phyloP scores from a whole-genome alignment of 2,329 filamentous ascomycete species.

The Ambrosiella xylebori region DNA sequence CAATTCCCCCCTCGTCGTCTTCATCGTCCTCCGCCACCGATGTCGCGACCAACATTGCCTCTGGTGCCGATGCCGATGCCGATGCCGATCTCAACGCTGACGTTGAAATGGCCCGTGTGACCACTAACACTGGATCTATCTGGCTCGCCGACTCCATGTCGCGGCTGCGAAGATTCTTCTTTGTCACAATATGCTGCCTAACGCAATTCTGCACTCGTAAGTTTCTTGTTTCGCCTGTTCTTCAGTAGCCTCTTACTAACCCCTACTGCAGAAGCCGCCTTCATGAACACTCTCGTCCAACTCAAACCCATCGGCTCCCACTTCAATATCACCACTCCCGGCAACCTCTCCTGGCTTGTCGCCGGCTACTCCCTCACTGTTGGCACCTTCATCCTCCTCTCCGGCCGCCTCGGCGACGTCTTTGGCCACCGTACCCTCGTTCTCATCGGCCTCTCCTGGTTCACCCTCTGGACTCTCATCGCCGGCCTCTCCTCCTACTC shows the following conservation, averaged over 20 bases:
- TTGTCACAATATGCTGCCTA: constrained; percentile 28
- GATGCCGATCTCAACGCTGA: not conserved
- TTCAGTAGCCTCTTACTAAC: not conserved
- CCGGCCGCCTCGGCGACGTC: constrained; percentile 37
- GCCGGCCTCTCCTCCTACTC: constrained; percentile 27
- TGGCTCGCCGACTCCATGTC: constrained; percentile 12
- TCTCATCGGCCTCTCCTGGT: constrained; percentile 36
- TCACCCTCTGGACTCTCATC: constrained; percentile 33
- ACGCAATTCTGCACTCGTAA: constrained; percentile 26
- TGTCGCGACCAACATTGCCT: too few species aligned
- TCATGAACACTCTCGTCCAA: constrained; percentile 25
- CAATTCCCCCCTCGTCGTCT: too few species aligned
- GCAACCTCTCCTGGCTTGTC: constrained; percentile 36
- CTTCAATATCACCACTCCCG: constrained; percentile 27
- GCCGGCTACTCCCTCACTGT: constrained; percentile 38
- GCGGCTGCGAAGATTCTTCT: constrained; percentile 19
- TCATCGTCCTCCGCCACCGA: too few species aligned
- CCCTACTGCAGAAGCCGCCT: constrained; percentile 19
- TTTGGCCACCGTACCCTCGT: constrained; percentile 41
- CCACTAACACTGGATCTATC: not conserved
- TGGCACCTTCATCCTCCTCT: constrained; percentile 40
- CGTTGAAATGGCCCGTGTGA: not conserved
- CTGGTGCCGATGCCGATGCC: too few species aligned
- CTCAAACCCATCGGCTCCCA: constrained; percentile 21
- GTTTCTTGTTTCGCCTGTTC: constrained; percentile 9